Base-by-base conservation (phyloP, 73 alveolate genomes). In the Paramecium caudatum region DNA sequence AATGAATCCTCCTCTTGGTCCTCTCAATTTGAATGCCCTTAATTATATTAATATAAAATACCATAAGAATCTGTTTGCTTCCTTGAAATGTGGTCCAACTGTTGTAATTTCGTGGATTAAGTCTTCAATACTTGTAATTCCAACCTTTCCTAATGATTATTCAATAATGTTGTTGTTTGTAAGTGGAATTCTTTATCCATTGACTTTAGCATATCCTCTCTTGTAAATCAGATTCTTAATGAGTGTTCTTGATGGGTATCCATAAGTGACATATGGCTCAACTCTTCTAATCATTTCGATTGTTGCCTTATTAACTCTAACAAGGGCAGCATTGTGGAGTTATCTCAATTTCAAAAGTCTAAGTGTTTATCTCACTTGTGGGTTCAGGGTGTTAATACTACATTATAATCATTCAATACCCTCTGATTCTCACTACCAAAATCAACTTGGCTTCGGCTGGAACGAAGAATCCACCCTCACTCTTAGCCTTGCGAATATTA, bases 121-220 rank as follows among this genome's bases (percentile, higher is more conserved):
- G 90, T 97, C 99, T 91, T 98, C 99, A 90, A 98, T 94, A 91
- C 98, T 95, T 46, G 94, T 86, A 84, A 96, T 95, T 47, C 99
- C 99, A 82, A 92, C 91, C 93, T 98, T 96, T 50, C 98, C 98
- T 69, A 98, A 96, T 6, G 93, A 91, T 63, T 94, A 82, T 91
- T 95, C 99, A 81, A 98, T 94, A 92, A 96, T 92, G 62, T 82
- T 90, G 94, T 98, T 98, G 93, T 96, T 97, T 46, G 95, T 82
- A 80, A 96, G 92, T 37, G 99, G 99, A 91, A 96, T 91, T 94
- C 99, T 95, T 61, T 95, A 36, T 37, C 97, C 95, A 91, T n/a
- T n/a, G n/a, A n/a, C n/a, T 95, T 96, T 96, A 47, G 96, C 98
- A 91, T 90, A 93, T 21, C 99, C 99, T 94, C 99, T 95, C 98